Conservation (phyloP, 2,329 filamentous ascomycete genomes). For the Fusarium sp. region DNA sequence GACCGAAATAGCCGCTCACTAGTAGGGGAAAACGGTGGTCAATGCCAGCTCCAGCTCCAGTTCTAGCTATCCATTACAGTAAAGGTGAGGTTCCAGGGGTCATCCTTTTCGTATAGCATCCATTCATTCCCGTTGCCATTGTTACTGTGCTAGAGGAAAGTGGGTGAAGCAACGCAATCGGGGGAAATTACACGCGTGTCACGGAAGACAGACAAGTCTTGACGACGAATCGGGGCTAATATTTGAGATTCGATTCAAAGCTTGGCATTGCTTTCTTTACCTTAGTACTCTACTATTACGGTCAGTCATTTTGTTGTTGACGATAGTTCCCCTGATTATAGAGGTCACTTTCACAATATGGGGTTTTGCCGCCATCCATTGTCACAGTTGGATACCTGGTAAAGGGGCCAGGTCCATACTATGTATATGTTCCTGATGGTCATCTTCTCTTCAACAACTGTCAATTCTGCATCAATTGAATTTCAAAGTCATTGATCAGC, state of each 20-base stretch:
- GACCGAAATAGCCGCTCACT: slow-evolving; percentile 8
- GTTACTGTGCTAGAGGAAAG: not conserved
- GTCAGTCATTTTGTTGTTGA: not conserved
- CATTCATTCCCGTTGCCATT: slow-evolving; percentile 1
- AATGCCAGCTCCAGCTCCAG: slow-evolving; percentile 5
- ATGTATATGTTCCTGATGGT: not conserved
- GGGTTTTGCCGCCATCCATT: not conserved
- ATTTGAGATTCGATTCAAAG: slow-evolving; percentile 24
- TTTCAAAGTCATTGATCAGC: not conserved
- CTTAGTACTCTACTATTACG: not conserved
- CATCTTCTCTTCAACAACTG: not conserved
- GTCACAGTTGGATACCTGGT: not conserved
- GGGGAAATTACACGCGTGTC: slow-evolving; percentile 35
- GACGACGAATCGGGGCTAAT: slow-evolving; percentile 38
- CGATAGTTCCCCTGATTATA: not conserved
- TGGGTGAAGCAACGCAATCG: slow-evolving; percentile 34
- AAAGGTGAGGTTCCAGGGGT: not conserved
- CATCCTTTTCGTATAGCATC: slow-evolving; percentile 9
- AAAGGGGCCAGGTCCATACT: not conserved
- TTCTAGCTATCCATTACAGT: not conserved
- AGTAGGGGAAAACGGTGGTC: slow-evolving; percentile 31
- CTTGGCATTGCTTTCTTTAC: slow-evolving; percentile 17
- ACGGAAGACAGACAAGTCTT: slow-evolving; percentile 2
- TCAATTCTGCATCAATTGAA: not conserved
- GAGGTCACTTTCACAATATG: not conserved